Conservation (phyloP, 2,329 filamentous ascomycete genomes). For the Scedosporium aurantiacum region DNA sequence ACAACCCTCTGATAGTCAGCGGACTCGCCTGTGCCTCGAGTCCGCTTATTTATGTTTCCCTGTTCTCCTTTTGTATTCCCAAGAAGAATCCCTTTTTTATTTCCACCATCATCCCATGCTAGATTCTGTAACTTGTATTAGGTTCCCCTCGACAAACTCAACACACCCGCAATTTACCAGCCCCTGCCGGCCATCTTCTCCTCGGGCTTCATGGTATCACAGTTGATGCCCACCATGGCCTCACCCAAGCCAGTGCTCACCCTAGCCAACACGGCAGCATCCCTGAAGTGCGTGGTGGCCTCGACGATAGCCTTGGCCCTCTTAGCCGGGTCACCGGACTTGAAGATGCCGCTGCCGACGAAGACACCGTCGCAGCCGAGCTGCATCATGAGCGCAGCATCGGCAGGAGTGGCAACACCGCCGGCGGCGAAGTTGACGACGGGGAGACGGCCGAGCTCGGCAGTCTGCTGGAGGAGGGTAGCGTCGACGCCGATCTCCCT, state of each 20-base stretch:
- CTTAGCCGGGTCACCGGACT: conserved; percentile 82
- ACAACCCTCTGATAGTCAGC: neutral
- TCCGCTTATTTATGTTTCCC: neutral
- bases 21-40: neutral
- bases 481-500: conserved; percentile 72
- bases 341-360: conserved; percentile 95
- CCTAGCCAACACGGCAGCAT: conserved; percentile 75
- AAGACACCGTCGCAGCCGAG: conserved; percentile 96
- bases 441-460: conserved; percentile 74
- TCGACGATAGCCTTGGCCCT: conserved; percentile 89
- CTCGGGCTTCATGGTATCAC: conserved; percentile 60
- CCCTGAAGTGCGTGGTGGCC: conserved; percentile 82
- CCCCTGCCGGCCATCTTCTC: conserved; percentile 80
- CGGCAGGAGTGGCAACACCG: conserved; percentile 97
- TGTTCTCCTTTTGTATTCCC: neutral
- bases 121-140: neutral
- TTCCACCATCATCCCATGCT: neutral
- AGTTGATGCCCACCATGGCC: conserved; percentile 95
- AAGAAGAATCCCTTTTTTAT: neutral
- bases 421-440: conserved; percentile 98
- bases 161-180: conserved; percentile 47
- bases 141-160: neutral
- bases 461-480: conserved; percentile 73
- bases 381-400: conserved; percentile 97
- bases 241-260: conserved; percentile 85